Base-by-base conservation (phyloP, 2,329 filamentous ascomycete species). In the Phaeosphaeria sp. region DNA sequence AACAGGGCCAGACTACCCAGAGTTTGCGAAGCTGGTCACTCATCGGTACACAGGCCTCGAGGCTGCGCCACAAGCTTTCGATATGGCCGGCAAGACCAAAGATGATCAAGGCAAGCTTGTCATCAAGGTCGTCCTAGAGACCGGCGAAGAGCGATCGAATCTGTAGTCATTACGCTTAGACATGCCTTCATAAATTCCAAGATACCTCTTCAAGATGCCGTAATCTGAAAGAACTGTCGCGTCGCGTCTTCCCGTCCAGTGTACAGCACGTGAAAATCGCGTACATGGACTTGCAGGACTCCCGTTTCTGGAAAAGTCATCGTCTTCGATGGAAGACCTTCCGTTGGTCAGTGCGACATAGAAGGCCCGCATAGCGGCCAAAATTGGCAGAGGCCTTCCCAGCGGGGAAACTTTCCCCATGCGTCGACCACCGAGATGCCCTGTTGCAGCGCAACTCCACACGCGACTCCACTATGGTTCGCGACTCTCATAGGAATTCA, bases 1-100 rank as follows among this genome's bases (percentile, higher is more conserved):
- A 77, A 80, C 75, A 46, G 76, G 74, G 0, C 61, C 75, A 8
- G 79, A 81, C 13, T 79, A 90, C 20, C 89, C 89, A 0, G 85
- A 84, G 61, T 83, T 92, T 55, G 85, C 89, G 49, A 85, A 88
- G 68, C 84, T 92, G 80, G 85, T 92, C n/a, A 92, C 90, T 3
- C 90, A 92, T 74, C 83, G 86, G 6, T 90, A 88, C 75, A 85
- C 84, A 60, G 89, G 90, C 0, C 78, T 92, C 0, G 85, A 83
- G 15, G 81, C 84, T 27, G 87, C 86, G 6, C 83, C 84, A 55
- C 80, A 83, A 45, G 90, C 89, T 1, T 92, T 92, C 71, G 87
- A 90, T 67, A 83, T 92, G 71, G 90, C 90, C 2, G 84, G 86
- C 15, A 86, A 86, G 68, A 91, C 89, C 0, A 83, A 84, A 39